Conservation (phyloP, 2,329 filamentous ascomycete species). For the Grosmannia serpens region DNA sequence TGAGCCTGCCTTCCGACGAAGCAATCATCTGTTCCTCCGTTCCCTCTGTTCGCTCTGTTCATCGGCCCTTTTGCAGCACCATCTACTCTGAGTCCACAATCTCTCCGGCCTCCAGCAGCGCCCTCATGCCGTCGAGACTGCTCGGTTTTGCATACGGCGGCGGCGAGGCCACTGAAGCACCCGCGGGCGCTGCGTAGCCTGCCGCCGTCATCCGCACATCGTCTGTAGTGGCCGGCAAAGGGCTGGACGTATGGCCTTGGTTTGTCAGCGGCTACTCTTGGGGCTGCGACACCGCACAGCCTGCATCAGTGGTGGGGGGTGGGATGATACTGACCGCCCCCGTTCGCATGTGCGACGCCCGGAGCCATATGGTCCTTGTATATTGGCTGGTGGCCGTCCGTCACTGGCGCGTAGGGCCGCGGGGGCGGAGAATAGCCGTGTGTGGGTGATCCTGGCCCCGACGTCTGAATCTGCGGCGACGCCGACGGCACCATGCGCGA, state of each 20-base stretch:
- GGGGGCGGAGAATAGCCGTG: background rate
- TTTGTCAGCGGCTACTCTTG: conserved; percentile 1
- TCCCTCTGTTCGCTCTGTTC: too few species aligned
- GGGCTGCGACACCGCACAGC: background rate
- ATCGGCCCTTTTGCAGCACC: too few species aligned
- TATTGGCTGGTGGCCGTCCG: background rate
- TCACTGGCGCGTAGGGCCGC: background rate
- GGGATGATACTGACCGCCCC: conserved; percentile 9
- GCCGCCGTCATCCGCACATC: background rate
- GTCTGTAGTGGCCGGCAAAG: conserved; percentile 1
- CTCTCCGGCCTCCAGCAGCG: conserved; percentile 46
- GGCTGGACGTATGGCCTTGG: conserved; percentile 14
- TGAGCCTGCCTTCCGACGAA: too few species aligned
- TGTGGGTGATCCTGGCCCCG: background rate
- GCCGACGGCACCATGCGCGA: background rate
- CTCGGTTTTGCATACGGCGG: conserved; percentile 1
- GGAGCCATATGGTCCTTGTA: conserved; percentile 2
- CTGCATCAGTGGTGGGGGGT: background rate
- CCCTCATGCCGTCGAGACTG: conserved; percentile 45
- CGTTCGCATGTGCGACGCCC: conserved; percentile 4
- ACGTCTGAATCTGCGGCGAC: background rate
- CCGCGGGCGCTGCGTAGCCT: background rate
- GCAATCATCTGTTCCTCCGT: too few species aligned
- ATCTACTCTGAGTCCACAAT: too few species aligned
- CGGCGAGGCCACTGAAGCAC: background rate